Base-by-base conservation (phyloP, 495 filamentous ascomycete species). In the Lophiostoma macrostomum region DNA sequence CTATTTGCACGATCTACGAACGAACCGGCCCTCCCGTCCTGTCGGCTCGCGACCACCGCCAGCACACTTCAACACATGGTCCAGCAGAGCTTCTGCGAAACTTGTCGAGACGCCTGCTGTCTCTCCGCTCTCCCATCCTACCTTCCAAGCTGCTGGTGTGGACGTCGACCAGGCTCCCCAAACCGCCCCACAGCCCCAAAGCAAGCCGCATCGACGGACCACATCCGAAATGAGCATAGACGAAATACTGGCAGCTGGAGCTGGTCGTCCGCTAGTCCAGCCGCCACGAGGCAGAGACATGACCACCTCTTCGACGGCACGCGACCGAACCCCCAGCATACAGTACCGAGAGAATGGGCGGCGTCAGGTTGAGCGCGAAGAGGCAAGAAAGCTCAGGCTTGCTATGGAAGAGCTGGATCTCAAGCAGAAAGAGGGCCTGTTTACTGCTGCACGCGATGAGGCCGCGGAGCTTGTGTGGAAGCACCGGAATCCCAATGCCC, bases 391-490 rank as follows among this genome's bases (percentile, higher is more conserved):
- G 5, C 65, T 95, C 36, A 80, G 88, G 5, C 79, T 86, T 66
- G 90, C 90, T 12, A 78, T 96, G 71, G 81, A 90, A 52, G 84
- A 86, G 60, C 82, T 93, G 80, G 82, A 87, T 62, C 42, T 87
- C 32, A 69, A 84, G 1, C 85, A 88, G 30, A 88, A 94, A 23
- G 68, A 74, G 41, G 76, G 79, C 23, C 50, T 95, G 20, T 84
- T 91, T 60, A 67, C 80, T 7, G 87, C 85, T 19, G 90, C 90
- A 7, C 83, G 90, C 53, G 79, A 91, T 51, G 90, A 96, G 66
- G 90, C 90, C 0, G 85, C 88, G 3, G 86, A 95, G 61, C 74
- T 95, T 3, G 89, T 96, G 18, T 93, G 82, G 80, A 83, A 82
- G 64, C 90, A 95, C 63, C 80, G 86, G 59, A 80, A 93, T 59